Conservation (phyloP, 2,329 filamentous ascomycete species). For the Apiospora arundinis region DNA sequence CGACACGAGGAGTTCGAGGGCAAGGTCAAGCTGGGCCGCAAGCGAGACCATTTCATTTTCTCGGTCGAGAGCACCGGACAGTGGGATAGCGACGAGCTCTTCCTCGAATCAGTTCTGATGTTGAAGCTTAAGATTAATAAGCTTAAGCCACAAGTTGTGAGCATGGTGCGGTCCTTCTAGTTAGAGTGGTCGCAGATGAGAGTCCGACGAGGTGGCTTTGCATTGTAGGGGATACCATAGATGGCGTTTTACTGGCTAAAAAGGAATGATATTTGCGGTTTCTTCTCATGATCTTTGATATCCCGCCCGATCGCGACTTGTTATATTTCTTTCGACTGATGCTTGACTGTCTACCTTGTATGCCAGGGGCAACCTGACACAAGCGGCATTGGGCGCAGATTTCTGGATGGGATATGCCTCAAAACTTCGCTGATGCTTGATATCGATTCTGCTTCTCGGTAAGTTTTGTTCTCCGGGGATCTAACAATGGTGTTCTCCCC, state of each 20-base stretch:
- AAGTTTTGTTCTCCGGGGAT: background rate
- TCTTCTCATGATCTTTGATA: background rate
- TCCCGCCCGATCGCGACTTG: background rate
- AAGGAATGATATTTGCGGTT: constrained; percentile 20
- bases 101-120: constrained; percentile 85
- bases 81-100: constrained; percentile 91
- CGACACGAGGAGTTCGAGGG: constrained; percentile 91
- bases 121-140: constrained; percentile 84
- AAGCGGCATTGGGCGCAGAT: background rate
- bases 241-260: constrained; percentile 20
- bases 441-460: background rate
- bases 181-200: background rate
- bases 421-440: background rate
- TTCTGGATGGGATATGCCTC: too few relatives aligned
- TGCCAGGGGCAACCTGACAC: background rate
- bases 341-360: background rate
- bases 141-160: constrained; percentile 73
- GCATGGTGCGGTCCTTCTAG: constrained; percentile 57
- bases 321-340: background rate
- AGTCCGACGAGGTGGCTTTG: constrained; percentile 13
- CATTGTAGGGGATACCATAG: constrained; percentile 24
- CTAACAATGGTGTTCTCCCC: background rate
- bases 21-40: constrained; percentile 91
- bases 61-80: constrained; percentile 93
- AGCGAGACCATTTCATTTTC: constrained; percentile 97